phyloP scores from a whole-genome alignment of 164 flowering plant genomes.

The Pachysandra terminalis region DNA sequence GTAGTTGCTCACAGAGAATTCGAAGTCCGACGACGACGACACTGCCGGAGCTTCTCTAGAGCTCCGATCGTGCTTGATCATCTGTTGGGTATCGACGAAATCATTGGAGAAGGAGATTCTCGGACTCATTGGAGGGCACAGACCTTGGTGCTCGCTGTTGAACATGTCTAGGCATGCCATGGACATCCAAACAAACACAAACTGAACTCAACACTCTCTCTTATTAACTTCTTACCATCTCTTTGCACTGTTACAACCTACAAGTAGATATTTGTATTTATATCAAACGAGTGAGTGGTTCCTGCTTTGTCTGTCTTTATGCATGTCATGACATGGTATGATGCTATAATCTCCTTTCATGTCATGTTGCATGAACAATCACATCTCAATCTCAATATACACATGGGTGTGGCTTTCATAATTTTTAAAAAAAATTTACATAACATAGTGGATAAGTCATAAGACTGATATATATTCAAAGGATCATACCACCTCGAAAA shows the following conservation, averaged over 20 bases:
- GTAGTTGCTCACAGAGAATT: constrained; percentile 49
- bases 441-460: too few species aligned
- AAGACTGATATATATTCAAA: too few species aligned
- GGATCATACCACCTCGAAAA: too few species aligned
- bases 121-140: constrained; percentile 45
- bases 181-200: constrained; percentile 18
- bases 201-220: neutral
- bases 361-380: neutral
- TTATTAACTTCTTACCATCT: constrained; percentile 3
- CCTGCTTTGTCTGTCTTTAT: neutral
- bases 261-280: constrained; percentile 30
- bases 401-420: too few species aligned
- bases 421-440: too few species aligned
- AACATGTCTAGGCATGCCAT: constrained; percentile 78
- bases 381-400: neutral
- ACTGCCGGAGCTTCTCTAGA: constrained; percentile 54
- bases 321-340: neutral
- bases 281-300: constrained; percentile 6
- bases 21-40: constrained; percentile 72
- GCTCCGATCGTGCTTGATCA: constrained; percentile 37
- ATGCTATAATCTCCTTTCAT: neutral
- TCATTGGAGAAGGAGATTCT: constrained; percentile 89
- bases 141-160: constrained; percentile 53
- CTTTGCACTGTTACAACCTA: constrained; percentile 15
- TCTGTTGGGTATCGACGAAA: constrained; percentile 47